Base-by-base conservation (phyloP, 345 rosid species). In the Acer campestre region DNA sequence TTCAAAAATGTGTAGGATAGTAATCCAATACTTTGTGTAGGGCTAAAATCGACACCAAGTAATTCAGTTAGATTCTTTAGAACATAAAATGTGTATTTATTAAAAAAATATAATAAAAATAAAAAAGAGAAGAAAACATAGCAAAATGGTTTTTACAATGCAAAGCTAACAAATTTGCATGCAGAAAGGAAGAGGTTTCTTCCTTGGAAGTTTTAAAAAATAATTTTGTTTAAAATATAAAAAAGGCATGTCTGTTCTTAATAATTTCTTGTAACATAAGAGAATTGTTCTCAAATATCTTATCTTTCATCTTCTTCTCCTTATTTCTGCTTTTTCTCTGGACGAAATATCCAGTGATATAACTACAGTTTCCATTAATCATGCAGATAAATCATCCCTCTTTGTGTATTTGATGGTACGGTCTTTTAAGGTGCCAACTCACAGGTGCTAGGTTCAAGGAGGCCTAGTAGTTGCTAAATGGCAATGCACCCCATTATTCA, bases 1-100 rank as follows among this genome's bases (percentile, higher is more conserved):
- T 92, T 93, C 84, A 95, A 85, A 86, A 92, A 95, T 14, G 96
- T 93, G 83, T 95, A 95, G 13, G 98, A 93, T 67, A 95, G 86
- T 85, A 95, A 77, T 78, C 99, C 99, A 66, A 95, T 91, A 85
- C 98, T 95, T 87, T 90, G 95, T 53, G 97, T 90, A 72, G 89
- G 83, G 77, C 99, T 95, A 75, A 70, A 85, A 85, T 64, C 80
- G 76, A 85, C 74, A 83, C 27, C 78, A 82, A 72, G 75, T 27
- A 69, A 56, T 79, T 53, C 31, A 70, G 61, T 72, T 75, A 75
- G 68, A 74, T 81, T 27, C 61, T 20, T 65, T 5, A 63, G 46
- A 17, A 61, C 6, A 27, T 42, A 63, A 61, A 48, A 40, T 18
- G 44, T 42, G 14, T 9, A 42, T 42, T 42, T 8, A 42, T 20